Conservation (phyloP, 345 rosid species). For the Fremontodendron californicum region DNA sequence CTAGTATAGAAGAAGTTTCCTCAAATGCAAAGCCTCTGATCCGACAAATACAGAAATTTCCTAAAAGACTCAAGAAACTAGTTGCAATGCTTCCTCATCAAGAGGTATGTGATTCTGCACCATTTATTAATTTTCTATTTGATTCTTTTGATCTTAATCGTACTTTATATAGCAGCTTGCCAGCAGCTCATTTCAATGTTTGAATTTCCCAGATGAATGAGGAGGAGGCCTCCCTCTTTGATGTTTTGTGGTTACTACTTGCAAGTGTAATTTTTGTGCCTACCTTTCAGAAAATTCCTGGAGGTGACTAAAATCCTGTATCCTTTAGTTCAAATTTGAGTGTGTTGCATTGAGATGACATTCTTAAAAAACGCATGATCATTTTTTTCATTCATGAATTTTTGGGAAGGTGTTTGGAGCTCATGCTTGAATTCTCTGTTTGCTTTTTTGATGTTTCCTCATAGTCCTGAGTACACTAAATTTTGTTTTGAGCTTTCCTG, state of each 20-base stretch:
- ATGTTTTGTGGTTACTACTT: slow-evolving; percentile 81
- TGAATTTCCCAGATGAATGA: slow-evolving; percentile 64
- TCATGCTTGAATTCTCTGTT: slow-evolving; percentile 10
- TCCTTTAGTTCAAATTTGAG: not conserved
- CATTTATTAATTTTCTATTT: slow-evolving; percentile 15
- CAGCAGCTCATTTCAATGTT: slow-evolving; percentile 9
- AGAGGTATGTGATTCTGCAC: slow-evolving; percentile 50
- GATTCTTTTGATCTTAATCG: slow-evolving; percentile 3
- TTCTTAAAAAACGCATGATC: not conserved
- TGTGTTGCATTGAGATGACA: not conserved
- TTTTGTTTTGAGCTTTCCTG: slow-evolving; percentile 5
- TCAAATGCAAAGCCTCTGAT: slow-evolving; percentile 66
- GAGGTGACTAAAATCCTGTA: slow-evolving; percentile 52
- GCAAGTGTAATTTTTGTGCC: slow-evolving; percentile 99
- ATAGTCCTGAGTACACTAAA: not conserved
- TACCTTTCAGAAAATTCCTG: slow-evolving; percentile 93
- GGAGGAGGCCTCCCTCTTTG: slow-evolving; percentile 95
- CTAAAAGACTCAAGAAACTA: slow-evolving; percentile 61
- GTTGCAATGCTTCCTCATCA: slow-evolving; percentile 81
- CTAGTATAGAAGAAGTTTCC: slow-evolving; percentile 76
- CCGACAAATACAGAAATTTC: slow-evolving; percentile 58
- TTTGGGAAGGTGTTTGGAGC: slow-evolving; percentile 11
- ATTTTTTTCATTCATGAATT: not conserved
- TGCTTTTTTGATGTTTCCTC: slow-evolving; percentile 6
- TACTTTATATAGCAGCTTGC: slow-evolving; percentile 3